Base-by-base conservation (phyloP, 2,329 filamentous ascomycete genomes). In the Dothistroma septosporum region DNA sequence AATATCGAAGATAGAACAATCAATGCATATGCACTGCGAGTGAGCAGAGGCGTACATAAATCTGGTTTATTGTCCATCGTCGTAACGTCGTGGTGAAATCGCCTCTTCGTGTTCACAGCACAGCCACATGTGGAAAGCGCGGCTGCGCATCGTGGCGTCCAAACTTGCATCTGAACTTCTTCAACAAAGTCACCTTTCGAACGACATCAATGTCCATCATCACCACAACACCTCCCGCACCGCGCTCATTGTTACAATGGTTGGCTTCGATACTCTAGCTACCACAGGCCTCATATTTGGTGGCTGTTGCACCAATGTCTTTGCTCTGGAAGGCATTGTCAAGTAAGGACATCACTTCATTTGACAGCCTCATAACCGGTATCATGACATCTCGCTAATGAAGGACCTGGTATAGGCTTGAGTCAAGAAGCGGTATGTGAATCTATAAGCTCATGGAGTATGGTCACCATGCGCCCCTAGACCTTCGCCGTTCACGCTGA, bases 231-330 rank as follows among this genome's bases (percentile, higher is more conserved):
- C 41, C 14, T 19, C 41, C 41, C 14, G 41, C 14, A 44, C 4
- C 24, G 24, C 24, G 24, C 24, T 6, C 10, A 3, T 16, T 19
- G 44, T 35, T 21, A 66, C 64, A 60, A 58, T 62, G 53, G 24
- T 58, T 41, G 62, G 53, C 31, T 52, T 69, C 41, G 66, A 62
- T 58, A 66, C 68, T 8, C 50, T 68, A 61, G 61, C 62, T 55
- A 95, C 95, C 83, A 82, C 93, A 60, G 83, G 82, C 55, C 83
- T 97, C 66, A 97, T 99, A 61, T 97, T 99, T 75, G 94, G 94
- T 55, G 94, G 94, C 32, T 96, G 92, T 74, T 96, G 92, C 78
- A 91, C 91, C 37, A 96, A 96, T 82, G 92, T 97, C n/a, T 97
- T 96, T 77, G 91, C 93, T 46, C 82, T 99, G 59, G 94, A 99